phyloP scores from a whole-genome alignment of 1,139 yeast species.

The Taiozyma sp. region DNA sequence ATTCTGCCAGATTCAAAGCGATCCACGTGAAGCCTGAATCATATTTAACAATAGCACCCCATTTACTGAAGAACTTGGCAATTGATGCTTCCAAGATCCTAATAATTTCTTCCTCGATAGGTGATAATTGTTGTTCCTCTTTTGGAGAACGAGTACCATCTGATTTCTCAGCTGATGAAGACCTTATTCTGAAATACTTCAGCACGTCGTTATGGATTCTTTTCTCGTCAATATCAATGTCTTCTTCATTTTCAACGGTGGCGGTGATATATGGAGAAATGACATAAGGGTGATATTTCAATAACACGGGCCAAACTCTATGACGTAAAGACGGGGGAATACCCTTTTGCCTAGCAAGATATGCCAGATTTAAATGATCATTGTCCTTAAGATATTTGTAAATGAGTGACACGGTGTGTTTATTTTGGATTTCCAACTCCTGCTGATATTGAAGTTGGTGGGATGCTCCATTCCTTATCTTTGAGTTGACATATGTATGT shows the following conservation, averaged over 20 bases:
- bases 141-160: conserved; percentile 16
- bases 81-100: conserved; percentile 57
- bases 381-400: conserved; percentile 23
- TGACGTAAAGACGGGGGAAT: conserved; percentile 78
- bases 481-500: background rate
- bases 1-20: conserved; percentile 82
- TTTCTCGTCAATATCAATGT: conserved; percentile 25
- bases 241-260: conserved; percentile 27
- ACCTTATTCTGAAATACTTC: conserved; percentile 43
- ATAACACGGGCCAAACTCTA: conserved; percentile 77
- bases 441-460: conserved; percentile 4
- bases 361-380: conserved; percentile 48
- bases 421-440: conserved; percentile 1
- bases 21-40: conserved; percentile 84
- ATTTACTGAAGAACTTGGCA: conserved; percentile 58
- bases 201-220: conserved; percentile 46
- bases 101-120: conserved; percentile 48
- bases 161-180: background rate
- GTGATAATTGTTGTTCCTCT: conserved; percentile 23
- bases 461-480: background rate
- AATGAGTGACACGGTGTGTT: conserved; percentile 6
- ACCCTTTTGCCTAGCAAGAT: conserved; percentile 78
- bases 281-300: conserved; percentile 83
- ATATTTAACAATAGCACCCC: conserved; percentile 76
- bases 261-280: conserved; percentile 66